Evolutionary conservation across 768 basidiomycete genomes (phyloP), one percentile per base, ranked within the genome.

Genomic region (Xerocomus brunneocitrinus): DNA sequence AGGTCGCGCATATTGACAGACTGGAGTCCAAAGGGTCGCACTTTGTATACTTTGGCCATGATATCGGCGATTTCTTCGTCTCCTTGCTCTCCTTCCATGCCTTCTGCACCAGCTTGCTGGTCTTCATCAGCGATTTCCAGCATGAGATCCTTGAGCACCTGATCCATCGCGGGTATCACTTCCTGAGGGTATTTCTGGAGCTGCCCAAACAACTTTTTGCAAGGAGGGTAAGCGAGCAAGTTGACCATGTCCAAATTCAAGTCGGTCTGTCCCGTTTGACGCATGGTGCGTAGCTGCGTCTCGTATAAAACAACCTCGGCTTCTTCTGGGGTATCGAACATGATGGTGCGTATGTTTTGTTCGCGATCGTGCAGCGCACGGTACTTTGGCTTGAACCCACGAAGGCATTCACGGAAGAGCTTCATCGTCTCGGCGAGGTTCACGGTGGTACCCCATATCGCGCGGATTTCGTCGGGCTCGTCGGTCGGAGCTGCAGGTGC

Each of bases 361-460:
- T 80, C 79, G 38, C 83, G 79, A 66, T 95, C 90, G 55, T 89
- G 76, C 0, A 77, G 75, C 31, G 81, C 73, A 22, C 94, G 84
- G 58, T 95, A 95, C 68, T 95, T 97, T 43, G 83, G 82, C 66
- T 97, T 98, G 80, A 98, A 99, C 0, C 91, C 89, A 45, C 81
- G 84, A 52, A 99, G 72, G 69, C 98, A 98, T 35, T 89, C 85
- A 48, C 84, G 81, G 74, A 98, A 98, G 19, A 87, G 71, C 62
- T 85, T 87, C 90, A 98, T 97, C 12, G 90, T 88, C 67, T 95
- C 89, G 3, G 84, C 79, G 27, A 99, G 78, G 59, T 91, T 89
- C 62, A 99, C 94, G 2, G 91, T 95, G 0, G 97, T 99, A 30
- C 97, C 97, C 95, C 97, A 99, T 56, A 99, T 91, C 24, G 92